Evolutionary conservation across 129 eudicot species (phyloP), one percentile per base, ranked within the genome.

Genomic region (Oenanthe sinensis): DNA sequence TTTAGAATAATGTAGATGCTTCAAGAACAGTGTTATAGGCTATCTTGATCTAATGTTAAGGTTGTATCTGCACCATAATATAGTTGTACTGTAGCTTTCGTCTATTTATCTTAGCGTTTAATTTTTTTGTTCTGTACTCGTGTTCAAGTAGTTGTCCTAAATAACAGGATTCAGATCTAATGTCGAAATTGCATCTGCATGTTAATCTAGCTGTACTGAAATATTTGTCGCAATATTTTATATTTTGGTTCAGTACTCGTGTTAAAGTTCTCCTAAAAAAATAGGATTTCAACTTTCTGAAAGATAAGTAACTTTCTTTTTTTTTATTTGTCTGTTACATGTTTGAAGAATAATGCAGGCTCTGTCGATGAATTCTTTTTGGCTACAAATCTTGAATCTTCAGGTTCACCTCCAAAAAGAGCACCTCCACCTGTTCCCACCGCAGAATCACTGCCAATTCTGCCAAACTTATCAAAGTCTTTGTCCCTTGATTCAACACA

Each of bases 351-450:
- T 83, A 92, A 81, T 88, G 90, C 89, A 81, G 97, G 86, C 75
- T 83, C 92, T 49, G 81, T 79, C 17, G 94, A 90, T 85, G 99
- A 92, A 80, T 96, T 92, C 76, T 96, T 96, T 84, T 84, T 96
- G 84, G 95, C 90, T 47, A 96, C 99, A 24, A 83, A 86, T 80
- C 85, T 91, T 75, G 97, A 90, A 77, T 74, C 87, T 69, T 88
- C 97, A 71, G 99, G 99, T 80, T 92, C 97, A 49, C 97, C 99
- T 82, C 99, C 99, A 26, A 82, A 85, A 85, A 87, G 93, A 83
- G 76, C 89, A 52, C 97, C 97, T 1, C 99, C 99, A 65, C 81
- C 87, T 10, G 92, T 84, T 46, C 97, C 99, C 24, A 72, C 77
- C 43, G 75, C 84, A 84, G 87, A 79, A 74, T 83, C 97, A 42